Base-by-base conservation (phyloP, 1,284 basidiomycete species). In the Schizophyllum commune region DNA sequence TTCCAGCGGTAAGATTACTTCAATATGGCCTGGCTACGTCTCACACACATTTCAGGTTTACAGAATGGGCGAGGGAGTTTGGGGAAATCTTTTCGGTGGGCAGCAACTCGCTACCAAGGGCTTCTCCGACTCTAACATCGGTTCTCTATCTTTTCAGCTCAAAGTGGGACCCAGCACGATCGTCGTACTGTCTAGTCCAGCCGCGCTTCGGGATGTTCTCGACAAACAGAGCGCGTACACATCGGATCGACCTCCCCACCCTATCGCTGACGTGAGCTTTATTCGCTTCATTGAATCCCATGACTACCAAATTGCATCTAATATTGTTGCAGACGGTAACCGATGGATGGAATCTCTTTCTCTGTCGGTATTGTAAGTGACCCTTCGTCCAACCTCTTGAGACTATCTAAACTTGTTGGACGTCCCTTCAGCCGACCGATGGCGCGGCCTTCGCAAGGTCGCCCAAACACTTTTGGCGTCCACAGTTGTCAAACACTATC, bases 11-110 rank as follows among this genome's bases (percentile, higher is more conserved):
- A 11, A 47, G n/a, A 17, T 9, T 8, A 13, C 17, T 11, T 47
- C 9, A 47, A 11, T 2, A 8, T 2, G 3, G 39, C 13, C 17
- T 11, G 39, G 39, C 2, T 13, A 47, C 17, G 39, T 17, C 9
- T 17, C 39, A 4, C 39, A 47, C 39, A 3, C 13, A 47, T 17
- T 11, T 47, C 17, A 63, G 62, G 22, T 63, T 63, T 22, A 63
- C 59, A 8, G 59, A 63, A 60, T 63, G 62, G 62, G 62, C 62
- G 1, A 59, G 62, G 32, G 52, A 52, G 51, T 60, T 60, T 27
- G 62, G 62, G 13, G 59, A 57, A 3, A 58, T 63, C 56, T 63
- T 58, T 53, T 63, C 62, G 53, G 62, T 59, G 22, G 52, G 59
- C 22, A 27, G 17, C 17, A 3, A 47, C 8, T 13, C 9, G 8